Evolutionary conservation across 192 early-diverging fungal species (phyloP), one percentile per base, ranked within the genome.

Genomic region (Backusella liffmaniae): DNA sequence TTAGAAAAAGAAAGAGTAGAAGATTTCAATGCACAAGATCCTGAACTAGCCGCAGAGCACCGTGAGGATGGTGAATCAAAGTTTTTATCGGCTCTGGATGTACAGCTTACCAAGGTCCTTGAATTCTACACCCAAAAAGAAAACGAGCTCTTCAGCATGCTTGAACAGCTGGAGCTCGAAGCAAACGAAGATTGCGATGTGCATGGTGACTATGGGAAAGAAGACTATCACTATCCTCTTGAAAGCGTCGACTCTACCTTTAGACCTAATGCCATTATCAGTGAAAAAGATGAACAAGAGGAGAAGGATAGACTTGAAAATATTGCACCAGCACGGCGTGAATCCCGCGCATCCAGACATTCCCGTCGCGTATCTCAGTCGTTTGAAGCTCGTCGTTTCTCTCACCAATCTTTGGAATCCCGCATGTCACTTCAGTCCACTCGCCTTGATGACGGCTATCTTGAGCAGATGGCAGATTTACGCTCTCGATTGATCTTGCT

Each of bases 121-220:
- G 75, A 76, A 37, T 94, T 94, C 72, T 95, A 95, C 74, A 74
- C 77, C 0, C 76, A 82, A 62, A 92, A 93, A 67, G 92, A 94
- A 73, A 75, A 77, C 0, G 88, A 91, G 77, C 78, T 93, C 2
- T 80, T 86, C 70, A 56, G 66, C 46, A 79, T 88, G 65, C 83
- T 91, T 13, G 76, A 91, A 18, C 77, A 73, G 4, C 42, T 95
- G 12, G 46, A 53, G 4, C 12, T 29, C 9, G 37, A 44, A 51
- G n/a, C 42, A 18, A 12, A 72, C 1, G 42, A 41, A 51, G 0
- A 30, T 13, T 12, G 16, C 0, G 44, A 72, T 34, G 16, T 37
- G 1, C 34, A 21, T 2, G 18, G 12, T 21, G 34, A 68, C 0
- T 21, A 26, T 37, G 34, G 18, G 3, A 69, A 69, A 21, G 18